phyloP scores from a whole-genome alignment of 2,329 filamentous ascomycete genomes.

The Alternaria dauci region DNA sequence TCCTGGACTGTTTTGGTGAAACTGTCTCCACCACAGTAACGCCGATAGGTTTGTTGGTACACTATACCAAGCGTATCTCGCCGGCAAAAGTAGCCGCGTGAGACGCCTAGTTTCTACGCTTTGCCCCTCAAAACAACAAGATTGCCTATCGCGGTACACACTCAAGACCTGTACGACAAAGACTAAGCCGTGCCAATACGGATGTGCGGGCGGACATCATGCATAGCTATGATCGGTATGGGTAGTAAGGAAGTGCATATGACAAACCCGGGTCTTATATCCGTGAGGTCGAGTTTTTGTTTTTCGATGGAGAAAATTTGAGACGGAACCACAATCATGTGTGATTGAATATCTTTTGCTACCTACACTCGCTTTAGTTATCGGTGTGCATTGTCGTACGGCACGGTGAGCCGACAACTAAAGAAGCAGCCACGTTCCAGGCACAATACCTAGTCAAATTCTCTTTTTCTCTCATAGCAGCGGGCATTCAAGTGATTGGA shows the following conservation, averaged over 20 bases:
- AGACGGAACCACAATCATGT: background rate
- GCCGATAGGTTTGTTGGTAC: background rate
- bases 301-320: background rate
- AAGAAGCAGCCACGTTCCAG: background rate
- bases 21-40: background rate
- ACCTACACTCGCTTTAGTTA: background rate
- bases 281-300: background rate
- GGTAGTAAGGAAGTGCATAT: background rate
- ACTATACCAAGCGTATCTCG: background rate
- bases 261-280: background rate
- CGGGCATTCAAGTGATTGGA: constrained; percentile 7
- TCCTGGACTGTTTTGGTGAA: background rate
- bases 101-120: constrained; percentile 12
- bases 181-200: background rate
- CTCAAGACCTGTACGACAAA: background rate
- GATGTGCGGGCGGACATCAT: background rate
- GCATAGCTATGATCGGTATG: background rate
- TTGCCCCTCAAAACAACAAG: background rate
- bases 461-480: background rate
- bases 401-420: background rate
- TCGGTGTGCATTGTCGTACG: background rate
- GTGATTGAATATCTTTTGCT: background rate
- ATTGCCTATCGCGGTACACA: constrained; percentile 9
- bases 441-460: background rate
- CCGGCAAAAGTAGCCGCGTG: constrained; percentile 11